These are phyloP conservation scores for Quercus parvula DNA, from an alignment of 306 rosid species.

Conservation along the genomic window DNA sequence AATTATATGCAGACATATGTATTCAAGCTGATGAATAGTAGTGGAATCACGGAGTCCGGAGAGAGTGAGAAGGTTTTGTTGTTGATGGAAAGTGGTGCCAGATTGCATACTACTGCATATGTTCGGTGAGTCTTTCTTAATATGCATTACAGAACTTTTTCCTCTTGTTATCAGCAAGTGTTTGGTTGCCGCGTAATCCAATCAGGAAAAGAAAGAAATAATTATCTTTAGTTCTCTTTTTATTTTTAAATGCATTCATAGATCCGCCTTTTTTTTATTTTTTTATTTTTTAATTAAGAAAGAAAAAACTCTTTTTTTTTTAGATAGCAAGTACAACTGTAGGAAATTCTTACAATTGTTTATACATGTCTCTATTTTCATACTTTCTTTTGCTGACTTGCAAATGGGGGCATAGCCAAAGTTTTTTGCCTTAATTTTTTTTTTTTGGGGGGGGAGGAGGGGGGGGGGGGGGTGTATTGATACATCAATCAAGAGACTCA, in stretches of 20 bases:
- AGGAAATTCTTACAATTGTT: neutral
- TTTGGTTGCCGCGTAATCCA: neutral
- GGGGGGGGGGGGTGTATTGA: too few relatives aligned
- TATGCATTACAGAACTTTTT: neutral
- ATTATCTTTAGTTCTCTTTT: too few relatives aligned
- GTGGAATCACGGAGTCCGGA: conserved; percentile 90
- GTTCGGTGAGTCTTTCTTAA: conserved; percentile 48
- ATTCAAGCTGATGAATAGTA: conserved; percentile 90
- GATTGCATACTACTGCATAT: conserved; percentile 86
- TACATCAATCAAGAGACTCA: too few relatives aligned
- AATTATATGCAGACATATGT: conserved; percentile 66
- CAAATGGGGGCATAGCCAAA: neutral
- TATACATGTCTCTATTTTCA: neutral
- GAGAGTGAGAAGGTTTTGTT: conserved; percentile 93
- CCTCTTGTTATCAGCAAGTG: neutral
- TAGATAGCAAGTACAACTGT: neutral
- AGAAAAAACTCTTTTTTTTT: neutral
- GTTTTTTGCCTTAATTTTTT: too few relatives aligned
- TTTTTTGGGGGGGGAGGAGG: too few relatives aligned
- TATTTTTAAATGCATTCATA: too few relatives aligned
- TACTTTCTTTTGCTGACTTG: neutral
- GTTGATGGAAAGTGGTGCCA: conserved; percentile 89
- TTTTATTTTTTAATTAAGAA: too few relatives aligned
- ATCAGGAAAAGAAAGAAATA: neutral
- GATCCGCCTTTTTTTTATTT: too few relatives aligned